Conservation (phyloP, 2,329 filamentous ascomycete genomes). For the Fusarium haematococcum region DNA sequence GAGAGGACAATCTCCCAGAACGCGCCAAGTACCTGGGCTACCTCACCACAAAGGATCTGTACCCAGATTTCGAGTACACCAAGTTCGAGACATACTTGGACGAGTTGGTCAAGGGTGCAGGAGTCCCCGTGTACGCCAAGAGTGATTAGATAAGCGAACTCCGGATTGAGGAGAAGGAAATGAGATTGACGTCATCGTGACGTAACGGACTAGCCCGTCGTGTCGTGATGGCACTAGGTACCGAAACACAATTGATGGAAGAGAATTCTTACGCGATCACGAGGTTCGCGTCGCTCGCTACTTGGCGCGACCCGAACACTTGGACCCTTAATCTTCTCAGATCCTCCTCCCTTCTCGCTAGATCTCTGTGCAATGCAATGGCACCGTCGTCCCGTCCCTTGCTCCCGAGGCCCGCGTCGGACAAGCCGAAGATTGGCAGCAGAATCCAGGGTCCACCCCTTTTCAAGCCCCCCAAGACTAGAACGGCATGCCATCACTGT, state of each 20-base stretch:
- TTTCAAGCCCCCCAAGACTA: neutral
- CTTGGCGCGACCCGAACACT: neutral
- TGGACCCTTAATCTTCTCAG: neutral
- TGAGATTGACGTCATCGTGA: neutral
- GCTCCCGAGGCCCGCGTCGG: neutral
- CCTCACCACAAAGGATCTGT: slow-evolving; percentile 27
- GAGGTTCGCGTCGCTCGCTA: neutral
- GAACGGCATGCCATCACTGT: neutral
- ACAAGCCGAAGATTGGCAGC: neutral
- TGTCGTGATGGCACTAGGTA: neutral
- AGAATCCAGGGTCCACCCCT: neutral
- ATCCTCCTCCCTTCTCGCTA: neutral
- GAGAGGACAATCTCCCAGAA: slow-evolving; percentile 31
- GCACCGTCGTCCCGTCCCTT: neutral
- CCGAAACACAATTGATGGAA: neutral
- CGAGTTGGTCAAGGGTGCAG: slow-evolving; percentile 23
- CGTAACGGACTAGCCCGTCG: neutral
- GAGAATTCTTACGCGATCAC: neutral
- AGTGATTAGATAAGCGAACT: neutral
- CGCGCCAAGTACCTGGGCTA: slow-evolving; percentile 26
- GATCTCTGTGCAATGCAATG: neutral
- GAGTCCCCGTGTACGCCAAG: slow-evolving; percentile 11
- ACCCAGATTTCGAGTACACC: slow-evolving; percentile 22
- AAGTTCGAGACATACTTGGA: slow-evolving; percentile 29
- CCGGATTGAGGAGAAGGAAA: neutral